phyloP scores from a whole-genome alignment of 345 rosid genomes.

The Moringa oleifera region DNA sequence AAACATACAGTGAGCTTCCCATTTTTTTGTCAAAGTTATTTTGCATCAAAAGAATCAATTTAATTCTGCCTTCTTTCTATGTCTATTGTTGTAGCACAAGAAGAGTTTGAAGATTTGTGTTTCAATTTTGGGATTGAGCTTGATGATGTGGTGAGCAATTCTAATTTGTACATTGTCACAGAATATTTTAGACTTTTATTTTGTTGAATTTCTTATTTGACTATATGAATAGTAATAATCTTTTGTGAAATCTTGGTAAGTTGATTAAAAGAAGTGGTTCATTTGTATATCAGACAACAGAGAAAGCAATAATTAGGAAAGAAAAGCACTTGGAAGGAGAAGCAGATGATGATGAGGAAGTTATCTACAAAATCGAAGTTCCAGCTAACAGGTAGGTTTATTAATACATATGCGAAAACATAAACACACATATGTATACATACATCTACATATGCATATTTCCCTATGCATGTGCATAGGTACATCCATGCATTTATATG shows the following conservation, averaged over 20 bases:
- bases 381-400: conserved; percentile 71
- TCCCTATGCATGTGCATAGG: no score
- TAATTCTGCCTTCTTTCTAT: no score
- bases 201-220: background rate
- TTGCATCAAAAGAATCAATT: no score
- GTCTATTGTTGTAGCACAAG: conserved; percentile 38
- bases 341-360: conserved; percentile 56
- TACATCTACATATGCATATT: no score
- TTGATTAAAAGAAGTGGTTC: background rate
- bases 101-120: conserved; percentile 85
- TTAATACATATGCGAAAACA: no score
- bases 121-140: conserved; percentile 90
- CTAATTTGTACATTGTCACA: background rate
- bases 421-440: no score
- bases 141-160: conserved; percentile 75
- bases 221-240: no score
- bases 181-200: background rate
- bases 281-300: conserved; percentile 53
- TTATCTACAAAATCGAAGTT: conserved; percentile 82
- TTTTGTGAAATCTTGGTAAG: no score
- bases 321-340: conserved; percentile 62
- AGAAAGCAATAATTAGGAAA: conserved; percentile 79
- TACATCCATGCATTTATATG: no score
- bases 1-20: conserved; percentile 45
- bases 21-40: background rate